These are phyloP conservation scores for Xerocomus cyaneibrunnescens DNA, from an alignment of 1,284 basidiomycete species.

Conservation along the genomic window DNA sequence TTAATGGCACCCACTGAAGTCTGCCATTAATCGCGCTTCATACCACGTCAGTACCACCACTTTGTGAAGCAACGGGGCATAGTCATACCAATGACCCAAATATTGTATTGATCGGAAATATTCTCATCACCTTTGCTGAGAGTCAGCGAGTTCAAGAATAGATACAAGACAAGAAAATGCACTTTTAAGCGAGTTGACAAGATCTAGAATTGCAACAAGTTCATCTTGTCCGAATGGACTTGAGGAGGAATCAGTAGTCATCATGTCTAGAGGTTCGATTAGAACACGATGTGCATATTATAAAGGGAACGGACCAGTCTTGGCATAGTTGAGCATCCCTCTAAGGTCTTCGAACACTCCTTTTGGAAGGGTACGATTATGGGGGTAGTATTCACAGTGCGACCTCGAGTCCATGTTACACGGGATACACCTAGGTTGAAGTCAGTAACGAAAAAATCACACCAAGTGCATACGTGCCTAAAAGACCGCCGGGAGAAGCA, in stretches of 20 bases:
- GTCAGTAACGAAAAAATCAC: constrained; percentile 1
- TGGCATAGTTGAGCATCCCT: constrained; percentile 23
- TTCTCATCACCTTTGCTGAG: constrained; percentile 4
- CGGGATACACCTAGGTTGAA: neutral
- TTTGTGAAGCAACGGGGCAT: neutral
- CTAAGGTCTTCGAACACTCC: constrained; percentile 13
- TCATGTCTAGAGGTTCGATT: constrained; percentile 9
- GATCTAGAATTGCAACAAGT: constrained; percentile 10
- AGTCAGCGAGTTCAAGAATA: neutral
- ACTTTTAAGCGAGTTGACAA: constrained; percentile 23
- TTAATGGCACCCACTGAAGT: constrained; percentile 11
- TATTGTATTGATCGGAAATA: constrained; percentile 7
- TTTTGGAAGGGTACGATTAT: constrained; percentile 11
- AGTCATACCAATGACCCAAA: constrained; percentile 23
- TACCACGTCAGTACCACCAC: neutral
- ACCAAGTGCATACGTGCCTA: neutral
- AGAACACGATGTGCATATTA: neutral
- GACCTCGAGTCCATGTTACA: constrained; percentile 11
- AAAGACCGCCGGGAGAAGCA: neutral
- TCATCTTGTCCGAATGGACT: constrained; percentile 21
- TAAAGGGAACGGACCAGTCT: constrained; percentile 11
- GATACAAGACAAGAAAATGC: neutral
- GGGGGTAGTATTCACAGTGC: constrained; percentile 23
- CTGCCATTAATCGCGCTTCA: constrained; percentile 18
- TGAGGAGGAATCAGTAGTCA: constrained; percentile 22